phyloP scores from a whole-genome alignment of 148 eudicot genomes.

The Diospyros lotus region DNA sequence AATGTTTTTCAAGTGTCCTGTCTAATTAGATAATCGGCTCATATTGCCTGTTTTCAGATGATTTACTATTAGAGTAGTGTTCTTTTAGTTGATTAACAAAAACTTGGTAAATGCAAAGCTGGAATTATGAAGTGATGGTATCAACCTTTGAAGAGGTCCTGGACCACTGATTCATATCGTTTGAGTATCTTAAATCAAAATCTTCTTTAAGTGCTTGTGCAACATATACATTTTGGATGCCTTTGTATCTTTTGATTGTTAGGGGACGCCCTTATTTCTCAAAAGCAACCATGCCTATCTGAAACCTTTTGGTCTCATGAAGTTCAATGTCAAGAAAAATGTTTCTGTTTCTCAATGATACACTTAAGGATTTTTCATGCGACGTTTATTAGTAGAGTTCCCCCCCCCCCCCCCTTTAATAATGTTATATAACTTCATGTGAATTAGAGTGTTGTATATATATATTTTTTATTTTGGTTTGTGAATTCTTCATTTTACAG shows the following conservation, averaged over 20 bases:
- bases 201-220: no score
- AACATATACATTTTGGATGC: no score
- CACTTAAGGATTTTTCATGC: not conserved
- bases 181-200: no score
- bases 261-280: no score
- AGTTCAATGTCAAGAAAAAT: not conserved
- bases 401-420: no score
- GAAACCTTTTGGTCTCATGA: no score
- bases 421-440: not conserved
- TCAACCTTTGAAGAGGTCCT: not conserved
- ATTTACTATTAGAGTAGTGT: not conserved
- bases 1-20: no score
- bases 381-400: not conserved
- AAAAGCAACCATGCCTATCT: no score
- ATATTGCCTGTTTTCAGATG: no score
- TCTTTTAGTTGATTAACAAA: not conserved
- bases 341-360: not conserved
- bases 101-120: not conserved
- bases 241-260: no score
- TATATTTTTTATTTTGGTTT: not conserved
- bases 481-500: conserved; percentile 23
- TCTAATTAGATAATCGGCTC: no score
- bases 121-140: not conserved
- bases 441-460: not conserved
- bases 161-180: no score